phyloP scores from a whole-genome alignment of 495 filamentous ascomycete species.

The Ramalina intermedia region DNA sequence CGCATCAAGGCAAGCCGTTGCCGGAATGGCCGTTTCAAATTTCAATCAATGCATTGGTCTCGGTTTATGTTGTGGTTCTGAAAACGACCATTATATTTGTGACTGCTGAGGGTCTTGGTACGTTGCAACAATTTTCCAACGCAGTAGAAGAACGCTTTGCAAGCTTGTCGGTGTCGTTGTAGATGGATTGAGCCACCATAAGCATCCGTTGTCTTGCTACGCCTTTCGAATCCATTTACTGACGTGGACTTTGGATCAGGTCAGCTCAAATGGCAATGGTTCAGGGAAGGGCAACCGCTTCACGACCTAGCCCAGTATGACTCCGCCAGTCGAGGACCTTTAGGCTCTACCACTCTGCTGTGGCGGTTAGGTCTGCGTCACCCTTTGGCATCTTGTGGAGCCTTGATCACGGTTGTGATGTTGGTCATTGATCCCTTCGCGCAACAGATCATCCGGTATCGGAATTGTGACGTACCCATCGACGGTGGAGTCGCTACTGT shows the following conservation, averaged over 20 bases:
- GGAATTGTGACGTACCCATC: not conserved
- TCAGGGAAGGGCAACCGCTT: constrained; percentile 8
- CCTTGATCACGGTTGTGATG: constrained; percentile 8
- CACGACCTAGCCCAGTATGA: constrained; percentile 11
- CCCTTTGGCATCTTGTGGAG: constrained; percentile 1
- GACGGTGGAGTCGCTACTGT: not conserved
- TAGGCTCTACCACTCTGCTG: constrained; percentile 8
- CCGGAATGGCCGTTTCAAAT: constrained; percentile 17
- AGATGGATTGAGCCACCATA: not conserved
- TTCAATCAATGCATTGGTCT: constrained; percentile 18
- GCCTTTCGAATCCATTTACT: not conserved
- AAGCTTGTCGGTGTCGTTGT: not conserved
- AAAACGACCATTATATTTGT: constrained; percentile 15
- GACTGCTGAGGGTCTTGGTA: constrained; percentile 4
- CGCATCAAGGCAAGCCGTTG: constrained; percentile 14
- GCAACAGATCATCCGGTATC: constrained; percentile 8
- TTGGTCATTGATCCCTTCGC: constrained; percentile 12
- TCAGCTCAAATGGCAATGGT: constrained; percentile 22
- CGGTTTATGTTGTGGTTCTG: constrained; percentile 17
- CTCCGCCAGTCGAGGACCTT: constrained; percentile 7
- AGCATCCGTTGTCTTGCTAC: not conserved
- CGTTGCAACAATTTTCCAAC: not conserved
- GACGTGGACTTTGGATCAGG: not conserved
- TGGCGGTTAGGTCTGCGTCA: constrained; percentile 4
- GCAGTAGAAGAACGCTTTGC: no score